Evolutionary conservation across 805 yeast genomes (phyloP).

Genomic region (Candida odintsovae): DNA sequence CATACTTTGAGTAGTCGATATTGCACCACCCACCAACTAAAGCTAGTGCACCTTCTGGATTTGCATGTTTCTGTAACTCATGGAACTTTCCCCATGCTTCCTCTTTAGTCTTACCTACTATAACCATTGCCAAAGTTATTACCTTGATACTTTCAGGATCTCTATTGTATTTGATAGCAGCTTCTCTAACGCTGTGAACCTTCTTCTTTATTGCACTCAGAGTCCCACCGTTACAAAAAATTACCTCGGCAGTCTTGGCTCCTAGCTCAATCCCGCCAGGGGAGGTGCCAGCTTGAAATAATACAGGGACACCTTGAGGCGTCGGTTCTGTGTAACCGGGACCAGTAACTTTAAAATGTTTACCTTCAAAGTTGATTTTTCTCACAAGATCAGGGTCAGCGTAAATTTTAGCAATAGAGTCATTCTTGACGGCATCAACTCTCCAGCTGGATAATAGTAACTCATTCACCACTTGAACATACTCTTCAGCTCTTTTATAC

Average conservation of each 20-base stretch:
- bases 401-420: conserved; percentile 21
- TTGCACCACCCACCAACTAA: conserved; percentile 43
- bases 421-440: conserved; percentile 25
- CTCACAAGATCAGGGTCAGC: conserved; percentile 31
- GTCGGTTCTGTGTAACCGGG: conserved; percentile 37
- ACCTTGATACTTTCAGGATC: conserved; percentile 33
- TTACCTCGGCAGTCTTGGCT: conserved; percentile 38
- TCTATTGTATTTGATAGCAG: conserved; percentile 32
- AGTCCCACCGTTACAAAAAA: conserved; percentile 32
- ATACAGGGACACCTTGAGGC: conserved; percentile 38
- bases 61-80: conserved; percentile 27
- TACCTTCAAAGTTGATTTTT: conserved; percentile 34
- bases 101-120: conserved; percentile 36
- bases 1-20: conserved; percentile 32
- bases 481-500: conserved; percentile 34
- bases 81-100: conserved; percentile 34
- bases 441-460: conserved; percentile 33
- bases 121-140: conserved; percentile 30
- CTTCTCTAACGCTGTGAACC: conserved; percentile 26
- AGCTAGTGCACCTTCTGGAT: conserved; percentile 40
- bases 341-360: conserved; percentile 35
- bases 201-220: conserved; percentile 27
- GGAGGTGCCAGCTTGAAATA: conserved; percentile 41
- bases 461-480: conserved; percentile 30
- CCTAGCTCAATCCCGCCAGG: conserved; percentile 35